A percentile compares a stretch with the other conserved stretches of the same genome.
phyloP scores from a whole-genome alignment of 495 filamentous ascomycete genomes.

The Neurospora sp. region DNA sequence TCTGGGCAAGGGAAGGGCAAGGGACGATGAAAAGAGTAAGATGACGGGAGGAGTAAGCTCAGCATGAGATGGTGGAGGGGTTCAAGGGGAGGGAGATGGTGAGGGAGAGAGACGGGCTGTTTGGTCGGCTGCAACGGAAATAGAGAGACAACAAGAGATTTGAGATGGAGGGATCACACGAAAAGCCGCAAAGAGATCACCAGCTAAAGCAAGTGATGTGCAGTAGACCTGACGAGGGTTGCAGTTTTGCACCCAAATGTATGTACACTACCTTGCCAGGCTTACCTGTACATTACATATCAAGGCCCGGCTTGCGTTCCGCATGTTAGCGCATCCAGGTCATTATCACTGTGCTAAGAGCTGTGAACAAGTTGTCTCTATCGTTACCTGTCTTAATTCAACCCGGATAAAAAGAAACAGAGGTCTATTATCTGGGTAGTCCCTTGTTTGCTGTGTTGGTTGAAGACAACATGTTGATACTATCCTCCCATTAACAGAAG shows the following conservation, averaged over 20 bases:
- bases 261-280: neutral
- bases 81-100: neutral
- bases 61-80: neutral
- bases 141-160: neutral
- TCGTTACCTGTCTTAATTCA: neutral
- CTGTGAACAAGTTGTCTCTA: neutral
- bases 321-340: neutral
- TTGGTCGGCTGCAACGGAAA: neutral
- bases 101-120: neutral
- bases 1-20: neutral
- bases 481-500: neutral
- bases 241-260: neutral
- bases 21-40: neutral
- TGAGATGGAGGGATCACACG: neutral
- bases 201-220: neutral
- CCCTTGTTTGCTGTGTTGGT: neutral
- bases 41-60: neutral
- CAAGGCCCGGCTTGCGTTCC: neutral
- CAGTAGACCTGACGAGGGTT: neutral
- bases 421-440: neutral
- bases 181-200: neutral
- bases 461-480: neutral
- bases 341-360: neutral
- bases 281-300: neutral
- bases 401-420: neutral